Base-by-base conservation (phyloP, 2,329 filamentous ascomycete genomes). In the Thielaviopsis euricoi region DNA sequence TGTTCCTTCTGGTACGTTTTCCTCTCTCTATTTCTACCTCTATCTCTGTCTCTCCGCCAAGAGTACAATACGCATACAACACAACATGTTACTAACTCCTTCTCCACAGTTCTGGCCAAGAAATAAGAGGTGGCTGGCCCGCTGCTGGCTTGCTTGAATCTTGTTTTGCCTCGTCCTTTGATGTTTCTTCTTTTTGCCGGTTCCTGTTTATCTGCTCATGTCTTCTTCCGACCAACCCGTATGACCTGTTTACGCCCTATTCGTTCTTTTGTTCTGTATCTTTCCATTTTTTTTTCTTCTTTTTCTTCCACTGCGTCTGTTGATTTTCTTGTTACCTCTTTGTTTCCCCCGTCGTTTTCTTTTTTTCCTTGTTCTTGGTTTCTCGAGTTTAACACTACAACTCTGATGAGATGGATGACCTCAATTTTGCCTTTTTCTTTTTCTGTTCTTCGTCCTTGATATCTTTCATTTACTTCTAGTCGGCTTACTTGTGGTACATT, bases 1-100 rank as follows among this genome's bases (percentile, higher is more conserved):
- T 68, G 83, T 97, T 65, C 93, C 93, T 64, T 79, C 86, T 65
- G 89, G 91, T 95, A 82, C 37, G 69, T 63, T 53, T n/a, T 17
- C 22, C 17, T 51, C 23, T 19, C 6, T 56, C 17, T 33, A 15
- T 15, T 10, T 49, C n/a, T 19, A 13, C 15, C 3, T 26, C 15
- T 33, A 15, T 15, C 17, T 49, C n/a, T 19, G 15, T 23, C 3
- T 26, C 15, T n/a, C 21, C 23, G 22, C 23, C 26, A 17, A 15
- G 48, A 19, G 6, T 13, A 17, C 21, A 23, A 19, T 21, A 17
- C 23, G 21, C 21, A 4, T 5, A 51, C 5, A n/a, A n/a, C n/a
- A n/a, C 21, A 23, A 23, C 7, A 10, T 33, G 4, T 10, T 33
- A 15, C 29, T 33, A 15, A 15, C 48, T 25, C 48, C 23, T 51